These are phyloP conservation scores for Melanogaster broomeanus DNA, from an alignment of 768 basidiomycete genomes.

Conservation along the genomic window DNA sequence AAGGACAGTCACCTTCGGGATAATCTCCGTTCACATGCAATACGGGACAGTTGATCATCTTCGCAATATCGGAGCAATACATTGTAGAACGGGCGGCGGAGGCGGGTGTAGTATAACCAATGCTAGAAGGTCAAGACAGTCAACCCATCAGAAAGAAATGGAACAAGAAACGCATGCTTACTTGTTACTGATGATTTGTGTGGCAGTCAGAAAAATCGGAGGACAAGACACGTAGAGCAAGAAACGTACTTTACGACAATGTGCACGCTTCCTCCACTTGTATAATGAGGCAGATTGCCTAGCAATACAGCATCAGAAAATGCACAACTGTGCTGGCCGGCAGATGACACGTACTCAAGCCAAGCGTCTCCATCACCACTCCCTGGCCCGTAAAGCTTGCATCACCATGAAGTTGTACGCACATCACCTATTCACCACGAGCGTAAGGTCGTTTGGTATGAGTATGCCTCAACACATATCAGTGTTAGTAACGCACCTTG, in stretches of 20 bases:
- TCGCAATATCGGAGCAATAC: constrained; percentile 87
- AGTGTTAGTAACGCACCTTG: constrained; percentile 16
- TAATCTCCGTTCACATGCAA: constrained; percentile 91
- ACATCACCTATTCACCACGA: constrained; percentile 68
- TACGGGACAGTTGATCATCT: constrained; percentile 88
- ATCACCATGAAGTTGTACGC: constrained; percentile 90
- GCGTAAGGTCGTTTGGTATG: constrained; percentile 11
- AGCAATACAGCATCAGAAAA: not conserved
- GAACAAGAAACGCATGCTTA: constrained; percentile 23
- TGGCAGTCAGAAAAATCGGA: not conserved
- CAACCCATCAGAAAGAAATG: constrained; percentile 1
- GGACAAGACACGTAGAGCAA: not conserved
- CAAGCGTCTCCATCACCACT: constrained; percentile 84
- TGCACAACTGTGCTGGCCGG: not conserved
- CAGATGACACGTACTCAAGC: constrained; percentile 59
- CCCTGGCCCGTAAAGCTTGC: constrained; percentile 92
- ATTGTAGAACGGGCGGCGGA: constrained; percentile 80
- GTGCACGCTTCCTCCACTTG: constrained; percentile 88
- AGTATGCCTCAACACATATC: not conserved
- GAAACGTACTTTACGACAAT: constrained; percentile 84
- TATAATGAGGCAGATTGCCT: constrained; percentile 91
- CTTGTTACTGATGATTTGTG: constrained; percentile 53
- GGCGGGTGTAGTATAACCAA: constrained; percentile 91
- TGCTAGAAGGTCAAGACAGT: constrained; percentile 45
- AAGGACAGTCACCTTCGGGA: constrained; percentile 61